A percentile compares a stretch with the other conserved stretches of the same genome.
Conservation (phyloP, 139 green algal genomes). For the Coelastrella sp. region DNA sequence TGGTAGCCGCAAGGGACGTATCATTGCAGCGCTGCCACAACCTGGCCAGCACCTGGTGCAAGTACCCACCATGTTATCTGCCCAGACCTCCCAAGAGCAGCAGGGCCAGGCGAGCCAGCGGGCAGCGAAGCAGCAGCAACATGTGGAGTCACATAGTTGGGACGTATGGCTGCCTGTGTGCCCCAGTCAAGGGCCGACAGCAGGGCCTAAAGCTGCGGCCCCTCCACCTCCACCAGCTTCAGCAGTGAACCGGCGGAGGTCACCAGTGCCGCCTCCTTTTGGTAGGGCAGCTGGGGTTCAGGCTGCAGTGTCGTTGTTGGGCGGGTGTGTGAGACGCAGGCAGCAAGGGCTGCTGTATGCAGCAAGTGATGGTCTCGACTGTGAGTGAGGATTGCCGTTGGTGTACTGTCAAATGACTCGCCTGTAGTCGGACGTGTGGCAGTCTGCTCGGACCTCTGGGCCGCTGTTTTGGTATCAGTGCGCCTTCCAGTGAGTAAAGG, state of each 20-base stretch:
- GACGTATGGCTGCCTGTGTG: neutral
- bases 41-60: neutral
- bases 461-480: too few relatives aligned
- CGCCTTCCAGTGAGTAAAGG: too few relatives aligned
- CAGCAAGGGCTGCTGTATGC: constrained; percentile 15
- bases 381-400: neutral
- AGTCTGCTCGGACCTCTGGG: too few relatives aligned
- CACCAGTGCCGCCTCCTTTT: too few relatives aligned
- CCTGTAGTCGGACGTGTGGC: too few relatives aligned
- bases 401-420: too few relatives aligned
- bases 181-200: neutral
- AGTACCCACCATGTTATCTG: constrained; percentile 6
- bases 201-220: neutral
- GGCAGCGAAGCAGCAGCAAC: neutral
- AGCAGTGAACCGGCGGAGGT: neutral
- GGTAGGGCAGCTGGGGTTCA: neutral
- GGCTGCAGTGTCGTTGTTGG: constrained; percentile 8
- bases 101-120: neutral
- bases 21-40: neutral
- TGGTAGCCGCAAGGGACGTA: constrained; percentile 1
- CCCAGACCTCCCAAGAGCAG: neutral
- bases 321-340: constrained; percentile 6
- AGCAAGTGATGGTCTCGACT: neutral
- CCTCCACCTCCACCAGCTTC: neutral
- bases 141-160: neutral